Conservation (phyloP, 2,329 filamentous ascomycete genomes). For the Aspergillus bombycis region DNA sequence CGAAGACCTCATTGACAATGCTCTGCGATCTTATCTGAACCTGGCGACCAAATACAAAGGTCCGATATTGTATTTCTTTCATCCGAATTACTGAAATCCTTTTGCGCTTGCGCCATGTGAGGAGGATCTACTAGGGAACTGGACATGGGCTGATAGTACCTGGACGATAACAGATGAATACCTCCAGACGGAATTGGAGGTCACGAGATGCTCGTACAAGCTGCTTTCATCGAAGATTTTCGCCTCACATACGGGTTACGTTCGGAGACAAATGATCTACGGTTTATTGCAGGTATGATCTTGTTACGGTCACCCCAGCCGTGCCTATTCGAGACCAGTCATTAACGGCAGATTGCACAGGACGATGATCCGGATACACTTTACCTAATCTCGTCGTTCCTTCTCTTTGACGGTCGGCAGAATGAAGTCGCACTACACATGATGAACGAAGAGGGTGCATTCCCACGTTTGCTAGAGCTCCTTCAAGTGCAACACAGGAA, state of each 20-base stretch:
- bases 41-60: constrained; percentile 74
- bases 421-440: constrained; percentile 79
- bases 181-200: constrained; percentile 74
- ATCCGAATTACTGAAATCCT: neutral
- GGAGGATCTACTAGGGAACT: neutral
- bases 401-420: constrained; percentile 82
- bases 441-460: constrained; percentile 86
- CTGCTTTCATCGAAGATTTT: constrained; percentile 79
- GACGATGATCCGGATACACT: constrained; percentile 83
- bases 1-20: constrained; percentile 77
- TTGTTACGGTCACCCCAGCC: neutral
- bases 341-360: constrained; percentile 47
- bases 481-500: constrained; percentile 67
- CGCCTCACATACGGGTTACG: constrained; percentile 74
- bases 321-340: neutral
- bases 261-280: constrained; percentile 89
- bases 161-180: constrained; percentile 60
- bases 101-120: neutral
- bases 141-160: constrained; percentile 10
- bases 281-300: constrained; percentile 70
- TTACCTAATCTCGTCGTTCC: constrained; percentile 78
- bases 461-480: constrained; percentile 79
- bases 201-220: constrained; percentile 77
- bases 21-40: constrained; percentile 79
- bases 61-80: constrained; percentile 32